Base-by-base conservation (phyloP, 208 protist species). In the Acanthamoeba culbertsoni region DNA sequence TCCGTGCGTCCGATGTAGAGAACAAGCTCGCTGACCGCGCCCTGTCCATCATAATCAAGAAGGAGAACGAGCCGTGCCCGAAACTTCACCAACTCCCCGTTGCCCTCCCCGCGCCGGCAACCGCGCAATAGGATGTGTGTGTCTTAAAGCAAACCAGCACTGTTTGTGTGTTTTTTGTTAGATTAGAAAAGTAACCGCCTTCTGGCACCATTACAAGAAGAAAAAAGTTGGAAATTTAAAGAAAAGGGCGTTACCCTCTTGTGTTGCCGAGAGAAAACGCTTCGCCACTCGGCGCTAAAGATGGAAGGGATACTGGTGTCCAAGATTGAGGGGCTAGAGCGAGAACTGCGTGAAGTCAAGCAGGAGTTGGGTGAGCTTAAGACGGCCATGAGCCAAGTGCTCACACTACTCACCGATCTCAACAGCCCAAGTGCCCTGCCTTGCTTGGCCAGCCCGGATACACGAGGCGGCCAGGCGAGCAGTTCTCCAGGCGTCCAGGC, bases 1-100 rank as follows among this genome's bases (percentile, higher is more conserved):
- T 82, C 8, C 43, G 18, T 23, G 71, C 40, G 23, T 35, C 40
- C 71, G 71, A 82, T 40, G 40, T 28, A 20, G 71, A 82, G n/a
- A 35, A 40, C 33, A 82, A 82, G 71, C 71, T 82, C 71, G 71
- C 71, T 42, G 43, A 6, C 35, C 40, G 71, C 26, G 28, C 12
- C 18, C 71, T 82, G 0, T 42, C 28, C 71, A 82, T 82, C 71
- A 82, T 10, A 35, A 6, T 82, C 71, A 82, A 82, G 71, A 46
- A 40, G 37, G 71, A 82, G 42, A 82, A 82, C 71, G 71, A 82
- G 71, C 71, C 71, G 4, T 82, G 71, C 35, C 71, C 71, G 40
- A 82, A 82, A 42, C 71, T 82, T 12, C 71, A 82, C 18, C 71
- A 82, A 28, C 20, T 82, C 40, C 71, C 65, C 28, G 37, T 77